phyloP scores from a whole-genome alignment of 371 early-diverging fungal species.

The Conidiobolus coronatus region DNA sequence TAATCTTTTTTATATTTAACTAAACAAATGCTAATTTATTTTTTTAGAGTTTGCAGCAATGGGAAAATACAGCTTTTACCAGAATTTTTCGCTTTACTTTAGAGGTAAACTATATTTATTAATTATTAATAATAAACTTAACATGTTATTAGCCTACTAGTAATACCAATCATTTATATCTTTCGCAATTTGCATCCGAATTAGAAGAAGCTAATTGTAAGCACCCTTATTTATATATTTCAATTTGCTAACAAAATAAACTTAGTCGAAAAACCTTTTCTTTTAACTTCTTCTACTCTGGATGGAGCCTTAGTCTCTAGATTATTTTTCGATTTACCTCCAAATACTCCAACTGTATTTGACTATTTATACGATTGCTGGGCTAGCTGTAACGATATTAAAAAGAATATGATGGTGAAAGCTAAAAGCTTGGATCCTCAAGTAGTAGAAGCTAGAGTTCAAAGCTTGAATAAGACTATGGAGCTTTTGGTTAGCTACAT shows the following conservation, averaged over 20 bases:
- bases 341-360: not conserved
- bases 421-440: not conserved
- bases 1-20: too few species aligned
- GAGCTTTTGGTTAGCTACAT: not conserved
- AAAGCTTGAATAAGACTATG: not conserved
- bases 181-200: not conserved
- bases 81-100: not conserved
- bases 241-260: not conserved
- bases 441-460: not conserved
- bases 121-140: not conserved
- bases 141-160: not conserved
- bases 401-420: not conserved
- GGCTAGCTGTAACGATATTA: not conserved
- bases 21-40: too few species aligned
- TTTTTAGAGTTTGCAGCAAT: not conserved
- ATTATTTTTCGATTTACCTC: not conserved
- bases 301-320: not conserved
- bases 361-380: not conserved
- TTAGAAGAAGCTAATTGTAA: not conserved
- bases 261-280: not conserved
- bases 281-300: not conserved
- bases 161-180: not conserved
- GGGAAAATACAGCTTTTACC: constrained; percentile 1
- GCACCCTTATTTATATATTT: not conserved
- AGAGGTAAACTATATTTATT: not conserved